Conservation (phyloP, 768 basidiomycete genomes). For the Leccinum ochraceum region DNA sequence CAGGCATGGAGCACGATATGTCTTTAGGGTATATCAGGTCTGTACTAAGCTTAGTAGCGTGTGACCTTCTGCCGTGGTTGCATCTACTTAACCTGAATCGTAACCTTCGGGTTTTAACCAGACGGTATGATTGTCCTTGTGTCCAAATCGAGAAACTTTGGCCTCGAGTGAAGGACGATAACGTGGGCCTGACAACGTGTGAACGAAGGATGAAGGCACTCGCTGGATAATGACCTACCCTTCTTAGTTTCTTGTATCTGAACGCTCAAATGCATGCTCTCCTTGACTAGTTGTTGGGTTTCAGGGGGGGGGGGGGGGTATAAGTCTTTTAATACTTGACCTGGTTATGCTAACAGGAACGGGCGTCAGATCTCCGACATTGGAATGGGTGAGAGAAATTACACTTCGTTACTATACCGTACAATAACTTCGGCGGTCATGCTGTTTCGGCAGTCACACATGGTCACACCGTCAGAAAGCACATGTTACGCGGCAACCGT, state of each 20-base stretch:
- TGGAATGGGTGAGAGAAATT: constrained; percentile 16
- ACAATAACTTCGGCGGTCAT: no score
- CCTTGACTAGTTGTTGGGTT: constrained; percentile 73
- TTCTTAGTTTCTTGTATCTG: constrained; percentile 91
- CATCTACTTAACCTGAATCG: constrained; percentile 64
- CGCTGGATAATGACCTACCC: constrained; percentile 43
- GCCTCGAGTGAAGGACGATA: constrained; percentile 92
- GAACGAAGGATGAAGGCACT: not conserved
- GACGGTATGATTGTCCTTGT: constrained; percentile 69
- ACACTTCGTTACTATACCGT: constrained; percentile 53
- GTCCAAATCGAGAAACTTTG: constrained; percentile 77
- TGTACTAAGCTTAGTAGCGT: constrained; percentile 27
- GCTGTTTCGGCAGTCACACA: no score
- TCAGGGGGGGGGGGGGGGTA: constrained; percentile 54
- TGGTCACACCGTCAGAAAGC: no score
- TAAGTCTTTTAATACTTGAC: constrained; percentile 69
- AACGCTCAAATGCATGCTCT: constrained; percentile 74
- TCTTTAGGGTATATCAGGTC: constrained; percentile 92
- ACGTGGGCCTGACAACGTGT: constrained; percentile 62
- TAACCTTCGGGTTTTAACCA: constrained; percentile 96
- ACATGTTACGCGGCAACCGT: no score
- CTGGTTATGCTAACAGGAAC: constrained; percentile 61
- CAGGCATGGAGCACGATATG: constrained; percentile 83
- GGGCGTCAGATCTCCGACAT: constrained; percentile 1
- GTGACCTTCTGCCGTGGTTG: not conserved